Percentiles rank a stretch among this genome's conserved stretches.
phyloP scores from a whole-genome alignment of 768 basidiomycete species.

The Mycena rebaudengoi region DNA sequence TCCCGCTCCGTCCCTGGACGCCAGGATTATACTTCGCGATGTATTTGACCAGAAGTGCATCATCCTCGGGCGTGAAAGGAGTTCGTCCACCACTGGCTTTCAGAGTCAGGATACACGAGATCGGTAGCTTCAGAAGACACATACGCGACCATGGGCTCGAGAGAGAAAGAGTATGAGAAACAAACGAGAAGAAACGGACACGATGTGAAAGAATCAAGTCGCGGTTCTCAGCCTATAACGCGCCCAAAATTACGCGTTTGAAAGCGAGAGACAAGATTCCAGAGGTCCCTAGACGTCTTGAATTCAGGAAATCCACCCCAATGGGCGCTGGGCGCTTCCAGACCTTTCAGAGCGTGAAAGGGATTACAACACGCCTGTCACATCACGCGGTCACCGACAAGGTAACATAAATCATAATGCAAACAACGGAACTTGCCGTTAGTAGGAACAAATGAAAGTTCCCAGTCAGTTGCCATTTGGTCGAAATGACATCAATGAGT shows the following conservation, averaged over 20 bases:
- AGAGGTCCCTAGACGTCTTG: not conserved
- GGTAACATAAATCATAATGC: too few species aligned
- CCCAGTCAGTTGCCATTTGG: too few species aligned
- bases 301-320: not conserved
- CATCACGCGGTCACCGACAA: not conserved
- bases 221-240: not conserved
- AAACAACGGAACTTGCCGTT: too few species aligned
- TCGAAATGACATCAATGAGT: too few species aligned
- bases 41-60: constrained; percentile 52
- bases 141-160: not conserved
- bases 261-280: not conserved
- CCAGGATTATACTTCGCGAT: constrained; percentile 58
- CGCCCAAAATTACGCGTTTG: not conserved
- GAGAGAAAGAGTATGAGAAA: not conserved
- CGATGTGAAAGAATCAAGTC: not conserved
- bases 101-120: not conserved
- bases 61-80: constrained; percentile 49
- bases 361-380: not conserved
- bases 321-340: not conserved
- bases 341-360: not conserved
- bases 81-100: constrained; percentile 22
- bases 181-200: not conserved
- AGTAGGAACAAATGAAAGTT: too few species aligned
- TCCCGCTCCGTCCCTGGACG: constrained; percentile 53
- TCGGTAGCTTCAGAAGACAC: not conserved